Base-by-base conservation (phyloP, 441 rosid species). In the Metrosideros polymorpha region DNA sequence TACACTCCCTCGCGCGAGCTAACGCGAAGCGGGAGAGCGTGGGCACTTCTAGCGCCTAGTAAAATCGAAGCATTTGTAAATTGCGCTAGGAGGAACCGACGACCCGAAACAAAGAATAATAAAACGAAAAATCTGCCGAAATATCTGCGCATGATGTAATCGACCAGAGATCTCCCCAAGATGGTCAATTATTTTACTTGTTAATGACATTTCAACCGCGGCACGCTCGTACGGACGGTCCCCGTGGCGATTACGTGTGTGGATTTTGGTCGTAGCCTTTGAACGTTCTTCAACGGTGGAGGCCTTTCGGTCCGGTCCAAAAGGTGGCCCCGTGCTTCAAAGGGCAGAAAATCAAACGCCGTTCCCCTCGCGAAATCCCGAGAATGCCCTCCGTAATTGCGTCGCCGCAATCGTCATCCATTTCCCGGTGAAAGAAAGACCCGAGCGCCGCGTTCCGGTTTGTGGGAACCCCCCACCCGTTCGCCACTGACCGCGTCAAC, bases 41-140 rank as follows among this genome's bases (percentile, higher is more conserved):
- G 5, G 0, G 1, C 5, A 0, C 6, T 22, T 22, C 0, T 0
- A 10, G 24, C 25, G 1, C 0, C 8, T 10, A 5, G 4, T 19
- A 35, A 35, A 35, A 19, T 66, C n/a, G 14, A 66, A 19, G 4
- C 5, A 35, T 35, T 19, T 5, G 47, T 35, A 3, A 10, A 19
- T 8, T 0, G 12, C 1, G 35, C 17, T 30, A 0, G 6, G 6
- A 61, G 2, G 0, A 4, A 7, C 2, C 0, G 42, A 30, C 24
- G 1, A 17, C 1, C 25, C 25, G 3, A 30, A 35, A 59, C 29
- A 13, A 19, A 9, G 25, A 19, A 35, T 4, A 9, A 63, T 0
- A 8, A 18, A 35, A 1, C 3, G 17, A 25, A 27, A 55, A 2
- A 9, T 5, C 4, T 3, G 2, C 2, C 4, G 3, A 35, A 39